Conservation (phyloP, 345 rosid genomes). For the Cochlearia excelsa region DNA sequence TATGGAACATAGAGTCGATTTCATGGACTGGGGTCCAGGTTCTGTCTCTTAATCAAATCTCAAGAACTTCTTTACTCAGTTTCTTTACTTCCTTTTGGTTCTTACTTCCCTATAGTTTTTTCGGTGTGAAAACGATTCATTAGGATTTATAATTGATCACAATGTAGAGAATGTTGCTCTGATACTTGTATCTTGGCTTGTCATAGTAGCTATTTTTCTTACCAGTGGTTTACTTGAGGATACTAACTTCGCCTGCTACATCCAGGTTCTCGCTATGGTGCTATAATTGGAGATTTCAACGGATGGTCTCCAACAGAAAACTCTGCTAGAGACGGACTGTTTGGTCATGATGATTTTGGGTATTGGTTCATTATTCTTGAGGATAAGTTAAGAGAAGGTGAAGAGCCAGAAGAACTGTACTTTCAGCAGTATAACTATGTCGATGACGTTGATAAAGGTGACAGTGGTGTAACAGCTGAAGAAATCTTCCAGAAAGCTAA, state of each 20-base stretch:
- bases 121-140: not conserved
- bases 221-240: slow-evolving; percentile 2
- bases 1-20: slow-evolving; percentile 83
- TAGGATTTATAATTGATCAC: not conserved
- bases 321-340: slow-evolving; percentile 77
- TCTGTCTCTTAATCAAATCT: slow-evolving; percentile 26
- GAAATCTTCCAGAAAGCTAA: slow-evolving; percentile 73
- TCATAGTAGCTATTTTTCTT: not conserved
- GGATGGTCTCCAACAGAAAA: slow-evolving; percentile 90
- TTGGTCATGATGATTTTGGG: slow-evolving; percentile 92
- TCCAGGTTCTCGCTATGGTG: slow-evolving; percentile 93
- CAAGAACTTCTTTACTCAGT: slow-evolving; percentile 6
- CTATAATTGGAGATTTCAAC: slow-evolving; percentile 82
- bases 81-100: slow-evolving; percentile 1
- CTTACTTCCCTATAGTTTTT: slow-evolving; percentile 5
- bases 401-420: slow-evolving; percentile 80
- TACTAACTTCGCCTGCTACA: slow-evolving; percentile 8
- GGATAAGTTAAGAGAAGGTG: slow-evolving; percentile 84
- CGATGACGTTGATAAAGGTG: slow-evolving; percentile 91
- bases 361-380: slow-evolving; percentile 91
- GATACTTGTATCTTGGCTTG: not conserved
- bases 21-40: slow-evolving; percentile 99
- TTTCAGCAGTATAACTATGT: slow-evolving; percentile 91
- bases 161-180: slow-evolving; percentile 1
- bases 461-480: slow-evolving; percentile 66